phyloP scores from a whole-genome alignment of 768 basidiomycete genomes.

The Russula compacta region DNA sequence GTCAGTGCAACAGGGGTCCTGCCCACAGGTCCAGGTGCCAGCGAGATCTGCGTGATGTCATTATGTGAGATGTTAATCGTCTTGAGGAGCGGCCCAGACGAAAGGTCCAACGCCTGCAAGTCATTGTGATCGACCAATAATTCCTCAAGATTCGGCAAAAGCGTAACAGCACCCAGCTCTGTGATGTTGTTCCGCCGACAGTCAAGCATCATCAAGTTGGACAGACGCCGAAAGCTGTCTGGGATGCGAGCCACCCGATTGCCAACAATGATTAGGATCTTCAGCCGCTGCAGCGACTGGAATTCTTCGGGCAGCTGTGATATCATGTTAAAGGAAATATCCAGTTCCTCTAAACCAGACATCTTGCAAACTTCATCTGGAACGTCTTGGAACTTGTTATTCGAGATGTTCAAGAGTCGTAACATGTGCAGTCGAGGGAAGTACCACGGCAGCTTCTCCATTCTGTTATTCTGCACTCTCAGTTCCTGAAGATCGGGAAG shows the following conservation, averaged over 20 bases:
- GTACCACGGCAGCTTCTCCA: slow-evolving; percentile 78
- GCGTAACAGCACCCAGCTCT: slow-evolving; percentile 61
- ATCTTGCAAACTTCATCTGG: slow-evolving; percentile 72
- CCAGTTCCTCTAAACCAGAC: slow-evolving; percentile 68
- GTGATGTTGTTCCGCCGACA: slow-evolving; percentile 77
- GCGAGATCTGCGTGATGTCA: slow-evolving; percentile 73
- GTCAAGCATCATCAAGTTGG: slow-evolving; percentile 62
- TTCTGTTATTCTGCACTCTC: slow-evolving; percentile 82
- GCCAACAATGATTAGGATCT: slow-evolving; percentile 73
- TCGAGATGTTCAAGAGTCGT: slow-evolving; percentile 82
- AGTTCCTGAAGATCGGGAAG: slow-evolving; percentile 62
- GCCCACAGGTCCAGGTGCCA: slow-evolving; percentile 42
- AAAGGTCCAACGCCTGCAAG: slow-evolving; percentile 71
- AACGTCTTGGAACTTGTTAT: slow-evolving; percentile 80
- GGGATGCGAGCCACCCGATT: slow-evolving; percentile 76
- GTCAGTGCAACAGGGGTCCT: slow-evolving; percentile 51
- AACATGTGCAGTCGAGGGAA: slow-evolving; percentile 68
- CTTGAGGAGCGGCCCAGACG: slow-evolving; percentile 55
- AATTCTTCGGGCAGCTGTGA: slow-evolving; percentile 73
- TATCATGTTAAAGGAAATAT: slow-evolving; percentile 92
- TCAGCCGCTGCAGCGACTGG: slow-evolving; percentile 56
- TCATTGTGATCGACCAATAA: slow-evolving; percentile 78
- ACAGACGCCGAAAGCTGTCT: slow-evolving; percentile 43
- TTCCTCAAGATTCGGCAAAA: slow-evolving; percentile 56
- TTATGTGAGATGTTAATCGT: slow-evolving; percentile 76